Evolutionary conservation across 164 flowering plant genomes (phyloP).

Genomic region (Liriodendron chinense): DNA sequence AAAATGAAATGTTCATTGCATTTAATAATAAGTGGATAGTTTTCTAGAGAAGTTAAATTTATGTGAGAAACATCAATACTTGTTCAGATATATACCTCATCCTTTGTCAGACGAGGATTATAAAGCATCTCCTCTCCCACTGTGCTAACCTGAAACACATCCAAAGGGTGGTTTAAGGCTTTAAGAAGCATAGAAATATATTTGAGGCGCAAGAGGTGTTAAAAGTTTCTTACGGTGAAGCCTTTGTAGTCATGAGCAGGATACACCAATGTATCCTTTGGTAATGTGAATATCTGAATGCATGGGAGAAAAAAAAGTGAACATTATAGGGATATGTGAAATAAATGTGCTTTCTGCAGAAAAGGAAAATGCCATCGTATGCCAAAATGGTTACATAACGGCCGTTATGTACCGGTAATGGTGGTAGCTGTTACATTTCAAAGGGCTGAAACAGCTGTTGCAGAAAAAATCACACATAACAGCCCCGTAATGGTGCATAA

Average conservation of each 20-base stretch:
- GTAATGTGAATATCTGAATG: constrained; percentile 86
- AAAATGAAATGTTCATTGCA: no score
- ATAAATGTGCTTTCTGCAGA: neutral
- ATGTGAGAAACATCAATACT: neutral
- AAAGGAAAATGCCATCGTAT: neutral
- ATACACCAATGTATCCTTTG: constrained; percentile 73
- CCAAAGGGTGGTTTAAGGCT: constrained; percentile 16
- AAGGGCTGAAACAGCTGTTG: no score
- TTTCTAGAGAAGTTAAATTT: neutral
- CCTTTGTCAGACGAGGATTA: constrained; percentile 82
- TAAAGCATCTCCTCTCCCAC: constrained; percentile 84
- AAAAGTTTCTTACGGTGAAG: constrained; percentile 54
- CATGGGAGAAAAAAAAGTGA: constrained; percentile 2
- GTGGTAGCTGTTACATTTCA: no score
- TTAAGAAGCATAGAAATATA: constrained; percentile 17
- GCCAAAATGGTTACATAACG: no score
- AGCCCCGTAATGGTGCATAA: no score
- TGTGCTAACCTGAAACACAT: constrained; percentile 60
- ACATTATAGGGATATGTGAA: neutral
- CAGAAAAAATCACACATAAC: no score
- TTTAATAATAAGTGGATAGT: no score
- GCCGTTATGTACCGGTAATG: no score
- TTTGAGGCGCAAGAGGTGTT: neutral
- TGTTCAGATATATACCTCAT: constrained; percentile 46
- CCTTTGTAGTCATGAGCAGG: constrained; percentile 98